phyloP scores from a whole-genome alignment of 352 stramenopile species.

The Pythium aquatile region DNA sequence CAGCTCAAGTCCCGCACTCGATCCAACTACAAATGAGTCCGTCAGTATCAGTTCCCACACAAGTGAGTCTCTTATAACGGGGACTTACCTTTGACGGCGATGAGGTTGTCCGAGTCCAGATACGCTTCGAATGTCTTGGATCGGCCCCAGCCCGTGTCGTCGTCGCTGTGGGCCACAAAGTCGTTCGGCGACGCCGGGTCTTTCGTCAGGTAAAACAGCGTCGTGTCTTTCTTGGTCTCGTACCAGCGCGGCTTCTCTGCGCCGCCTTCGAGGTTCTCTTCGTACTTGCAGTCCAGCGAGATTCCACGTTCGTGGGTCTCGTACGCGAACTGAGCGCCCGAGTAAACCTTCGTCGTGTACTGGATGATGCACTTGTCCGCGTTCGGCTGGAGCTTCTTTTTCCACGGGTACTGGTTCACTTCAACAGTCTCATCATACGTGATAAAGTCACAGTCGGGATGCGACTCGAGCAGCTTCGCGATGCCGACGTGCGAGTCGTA shows the following conservation, averaged over 20 bases:
- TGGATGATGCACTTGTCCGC: conserved; percentile 80
- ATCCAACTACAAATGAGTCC: conserved; percentile 35
- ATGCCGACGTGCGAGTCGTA: conserved; percentile 94
- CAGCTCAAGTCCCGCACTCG: conserved; percentile 38
- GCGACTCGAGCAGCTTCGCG: conserved; percentile 92
- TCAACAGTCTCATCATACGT: conserved; percentile 86
- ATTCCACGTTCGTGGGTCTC: conserved; percentile 59
- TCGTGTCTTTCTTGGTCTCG: conserved; percentile 66
- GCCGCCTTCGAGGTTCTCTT: conserved; percentile 77
- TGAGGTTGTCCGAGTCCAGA: conserved; percentile 64
- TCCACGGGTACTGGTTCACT: conserved; percentile 91
- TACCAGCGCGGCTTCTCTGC: conserved; percentile 88
- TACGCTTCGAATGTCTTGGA: conserved; percentile 45
- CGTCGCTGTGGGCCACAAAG: conserved; percentile 42
- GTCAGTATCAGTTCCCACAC: conserved; percentile 2
- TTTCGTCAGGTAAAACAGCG: conserved; percentile 89
- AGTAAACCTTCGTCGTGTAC: conserved; percentile 37
- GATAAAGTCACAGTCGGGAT: conserved; percentile 91
- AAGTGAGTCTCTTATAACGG: no score
- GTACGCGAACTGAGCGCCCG: conserved; percentile 8
- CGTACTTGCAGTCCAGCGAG: conserved; percentile 90
- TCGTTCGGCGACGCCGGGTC: conserved; percentile 56
- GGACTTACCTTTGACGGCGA: conserved; percentile 65
- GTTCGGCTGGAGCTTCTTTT: conserved; percentile 75
- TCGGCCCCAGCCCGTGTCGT: conserved; percentile 53